Base-by-base conservation (phyloP, 2,329 filamentous ascomycete species). In the Fusarium devonianum region DNA sequence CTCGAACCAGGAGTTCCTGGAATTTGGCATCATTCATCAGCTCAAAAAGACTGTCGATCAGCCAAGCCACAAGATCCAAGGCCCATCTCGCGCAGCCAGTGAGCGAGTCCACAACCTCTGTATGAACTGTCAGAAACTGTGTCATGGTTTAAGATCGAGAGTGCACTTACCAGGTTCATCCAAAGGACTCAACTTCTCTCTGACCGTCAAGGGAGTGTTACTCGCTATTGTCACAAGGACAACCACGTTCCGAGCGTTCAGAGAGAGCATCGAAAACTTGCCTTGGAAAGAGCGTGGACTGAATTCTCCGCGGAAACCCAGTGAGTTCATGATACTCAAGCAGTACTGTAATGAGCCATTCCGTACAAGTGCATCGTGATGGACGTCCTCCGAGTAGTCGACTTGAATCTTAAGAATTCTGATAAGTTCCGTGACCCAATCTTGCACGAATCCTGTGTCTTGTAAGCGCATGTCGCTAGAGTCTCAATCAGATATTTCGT, bases 21-120 rank as follows among this genome's bases (percentile, higher is more conserved):
- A 84, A 83, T 35, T 75, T 73, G 3, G 65, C 65, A 49, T 84
- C 81, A 38, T 78, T 76, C 38, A 80, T 73, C 9, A 87, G 75
- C 29, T 76, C 71, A 53, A 86, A 83, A 2, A 87, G 71, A 13
- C 76, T 76, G 60, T 87, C 82, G n/a, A 76, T 74, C 9, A 87
- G 68, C 82, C 84, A 87, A 3, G 80, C 76, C 34, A 87, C 70
- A 11, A 95, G 76, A 52, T 93, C 87, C 25, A 92, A 77, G 1
- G 84, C 83, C 92, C 92, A 97, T 65, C 83, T 86, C 4, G 88
- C 84, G 44, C 91, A 88, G 16, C 90, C 89, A 5, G 86, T 81
- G 9, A 95, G 75, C 33, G 86, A 83, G 29, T 86, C 83, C 2
- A 93, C 82, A 10, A 90, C 84, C 66, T 93, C 90, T 85, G 42